Evolutionary conservation across 1,139 yeast species (phyloP).

Genomic region (Yamadazyma epiphylla): DNA sequence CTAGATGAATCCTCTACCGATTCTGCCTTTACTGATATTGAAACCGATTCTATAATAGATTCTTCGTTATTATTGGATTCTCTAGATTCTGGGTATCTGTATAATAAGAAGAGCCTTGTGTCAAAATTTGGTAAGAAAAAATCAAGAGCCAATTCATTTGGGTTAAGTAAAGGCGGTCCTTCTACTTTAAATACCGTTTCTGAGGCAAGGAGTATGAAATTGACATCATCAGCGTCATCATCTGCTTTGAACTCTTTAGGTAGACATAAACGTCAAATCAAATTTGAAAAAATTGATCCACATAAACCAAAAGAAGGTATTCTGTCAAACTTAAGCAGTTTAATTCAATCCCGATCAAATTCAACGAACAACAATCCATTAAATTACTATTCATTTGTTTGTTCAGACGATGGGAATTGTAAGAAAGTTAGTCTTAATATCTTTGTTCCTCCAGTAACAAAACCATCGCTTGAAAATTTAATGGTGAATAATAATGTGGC

Average conservation of each 20-base stretch:
- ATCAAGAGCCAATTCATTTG: slow-evolving; percentile 7
- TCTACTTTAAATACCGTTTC: slow-evolving; percentile 5
- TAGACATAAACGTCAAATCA: slow-evolving; percentile 11
- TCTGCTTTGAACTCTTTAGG: slow-evolving; percentile 6
- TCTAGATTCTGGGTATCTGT: slow-evolving; percentile 15
- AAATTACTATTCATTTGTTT: slow-evolving; percentile 51
- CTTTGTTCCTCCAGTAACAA: slow-evolving; percentile 34
- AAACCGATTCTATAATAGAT: slow-evolving; percentile 35
- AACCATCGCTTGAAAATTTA: slow-evolving; percentile 28
- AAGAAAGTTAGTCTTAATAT: slow-evolving; percentile 24
- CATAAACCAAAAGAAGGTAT: no score
- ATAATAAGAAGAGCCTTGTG: slow-evolving; percentile 14
- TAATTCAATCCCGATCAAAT: slow-evolving; percentile 35
- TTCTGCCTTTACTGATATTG: slow-evolving; percentile 45
- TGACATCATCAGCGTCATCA: slow-evolving; percentile 7
- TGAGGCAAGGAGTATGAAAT: slow-evolving; percentile 4
- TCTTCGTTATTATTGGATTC: slow-evolving; percentile 30
- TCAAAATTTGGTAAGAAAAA: slow-evolving; percentile 10
- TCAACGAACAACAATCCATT: slow-evolving; percentile 46
- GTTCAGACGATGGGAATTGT: slow-evolving; percentile 22
- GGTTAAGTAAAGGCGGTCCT: neutral
- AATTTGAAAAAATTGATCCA: slow-evolving; percentile 24
- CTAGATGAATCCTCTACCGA: slow-evolving; percentile 31
- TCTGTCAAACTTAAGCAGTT: slow-evolving; percentile 34
- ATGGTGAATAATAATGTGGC: slow-evolving; percentile 43